Base-by-base conservation (phyloP, 1,284 basidiomycete species). In the Trichosporon sp. region DNA sequence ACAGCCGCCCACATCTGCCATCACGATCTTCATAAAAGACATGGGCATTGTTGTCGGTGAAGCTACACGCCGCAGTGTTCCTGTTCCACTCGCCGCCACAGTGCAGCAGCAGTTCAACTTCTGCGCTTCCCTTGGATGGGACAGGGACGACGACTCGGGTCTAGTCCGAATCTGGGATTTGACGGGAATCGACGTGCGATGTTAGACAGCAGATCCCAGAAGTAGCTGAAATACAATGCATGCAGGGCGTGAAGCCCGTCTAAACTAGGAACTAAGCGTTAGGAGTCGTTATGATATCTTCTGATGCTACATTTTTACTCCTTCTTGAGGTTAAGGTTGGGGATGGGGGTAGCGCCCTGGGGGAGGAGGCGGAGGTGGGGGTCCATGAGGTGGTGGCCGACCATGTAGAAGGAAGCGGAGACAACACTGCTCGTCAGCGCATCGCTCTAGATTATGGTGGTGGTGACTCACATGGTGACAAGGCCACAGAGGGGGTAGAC, bases 91-190 rank as follows among this genome's bases (percentile, higher is more conserved):
- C 5, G 73, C 72, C 2, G 68, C 69, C 21, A 63, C 69, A 16
- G 71, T 67, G 11, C 71, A 70, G 56, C 75, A 76, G 68, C 68
- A 70, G 68, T 68, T 68, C 38, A 48, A 71, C 8, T 56, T 72
- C 21, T 72, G 68, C 1, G 67, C 68, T 35, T 51, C 67, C 0
- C 26, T 67, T 11, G 75, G 74, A 1, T 76, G 75, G 75, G 75
- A 73, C 12, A n/a, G 14, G 26, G 72, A 76, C 37, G 75, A 76
- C 61, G 75, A 76, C 56, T 72, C 69, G 16, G 73, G 74, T 67
- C 72, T 61, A n/a, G 74, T 71, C 43, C 8, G 70, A 16, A 59
- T 19, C 31, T 67, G 16, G 54, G 14, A 46, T 14, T 14, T 63
- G 32, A 19, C 51, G 5, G 51, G 51, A 2, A 26, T 54, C 6